Evolutionary conservation across 176 grass and related monocot genomes (phyloP).

Genomic region (Themeda triandra): DNA sequence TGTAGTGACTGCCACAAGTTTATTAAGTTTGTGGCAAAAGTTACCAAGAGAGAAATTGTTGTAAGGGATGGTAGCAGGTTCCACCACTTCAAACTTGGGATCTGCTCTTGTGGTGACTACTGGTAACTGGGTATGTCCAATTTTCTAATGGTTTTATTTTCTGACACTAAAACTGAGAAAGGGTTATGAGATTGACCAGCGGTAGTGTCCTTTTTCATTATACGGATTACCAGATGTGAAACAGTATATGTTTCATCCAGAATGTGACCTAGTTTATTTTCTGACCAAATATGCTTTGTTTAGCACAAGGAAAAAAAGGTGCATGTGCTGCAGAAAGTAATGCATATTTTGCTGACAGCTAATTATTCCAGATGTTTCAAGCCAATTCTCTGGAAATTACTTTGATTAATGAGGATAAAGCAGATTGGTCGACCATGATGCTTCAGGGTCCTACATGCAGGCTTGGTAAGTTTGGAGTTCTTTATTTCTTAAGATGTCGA

Average conservation of each 20-base stretch:
- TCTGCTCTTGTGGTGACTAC: conserved; percentile 83
- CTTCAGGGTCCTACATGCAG: not conserved
- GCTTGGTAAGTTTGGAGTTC: conserved; percentile 7
- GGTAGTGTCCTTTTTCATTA: not conserved
- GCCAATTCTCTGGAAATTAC: conserved; percentile 2
- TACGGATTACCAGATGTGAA: not conserved
- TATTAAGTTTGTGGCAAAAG: conserved; percentile 51
- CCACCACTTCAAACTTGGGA: conserved; percentile 81
- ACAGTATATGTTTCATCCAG: not conserved
- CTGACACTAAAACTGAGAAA: conserved; percentile 9
- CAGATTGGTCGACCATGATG: not conserved
- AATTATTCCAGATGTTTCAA: conserved; percentile 2
- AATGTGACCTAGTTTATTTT: not conserved
- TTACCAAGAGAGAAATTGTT: conserved; percentile 69
- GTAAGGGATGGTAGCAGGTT: conserved; percentile 80
- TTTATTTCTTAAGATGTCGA: conserved; percentile 3
- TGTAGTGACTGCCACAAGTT: conserved; percentile 69
- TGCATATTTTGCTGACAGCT: conserved; percentile 17
- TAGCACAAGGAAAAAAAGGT: not conserved
- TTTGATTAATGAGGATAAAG: not conserved
- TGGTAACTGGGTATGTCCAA: conserved; percentile 64
- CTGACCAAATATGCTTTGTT: not conserved
- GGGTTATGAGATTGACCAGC: not conserved
- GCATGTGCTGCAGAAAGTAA: not conserved
- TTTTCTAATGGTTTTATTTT: conserved; percentile 1